Percentiles rank a stretch among this genome's conserved stretches.
phyloP scores from a whole-genome alignment of 2,329 filamentous ascomycete genomes.

The Fusarium irregulare region DNA sequence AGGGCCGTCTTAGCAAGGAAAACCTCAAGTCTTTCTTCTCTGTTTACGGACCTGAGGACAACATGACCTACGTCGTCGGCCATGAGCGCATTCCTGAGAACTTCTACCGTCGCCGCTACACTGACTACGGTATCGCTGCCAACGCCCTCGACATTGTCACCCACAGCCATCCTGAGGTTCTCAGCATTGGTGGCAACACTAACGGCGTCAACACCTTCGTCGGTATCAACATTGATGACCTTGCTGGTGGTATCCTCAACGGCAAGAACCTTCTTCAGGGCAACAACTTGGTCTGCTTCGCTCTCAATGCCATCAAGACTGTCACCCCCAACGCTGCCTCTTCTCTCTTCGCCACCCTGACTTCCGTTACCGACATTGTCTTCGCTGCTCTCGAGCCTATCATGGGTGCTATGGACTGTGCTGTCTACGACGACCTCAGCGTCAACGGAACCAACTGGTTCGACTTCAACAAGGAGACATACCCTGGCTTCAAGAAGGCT shows the following conservation, averaged over 20 bases:
- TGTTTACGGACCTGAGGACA: slow-evolving; percentile 52
- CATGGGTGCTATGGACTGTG: slow-evolving; percentile 32
- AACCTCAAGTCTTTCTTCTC: slow-evolving; percentile 60
- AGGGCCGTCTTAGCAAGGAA: slow-evolving; percentile 46
- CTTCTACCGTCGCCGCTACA: slow-evolving; percentile 57
- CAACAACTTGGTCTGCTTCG: slow-evolving; percentile 59
- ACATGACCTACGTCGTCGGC: slow-evolving; percentile 58
- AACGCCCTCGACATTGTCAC: slow-evolving; percentile 55
- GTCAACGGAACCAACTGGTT: slow-evolving; percentile 40
- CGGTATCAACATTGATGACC: slow-evolving; percentile 56
- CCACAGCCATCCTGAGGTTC: slow-evolving; percentile 55
- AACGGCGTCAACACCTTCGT: slow-evolving; percentile 63
- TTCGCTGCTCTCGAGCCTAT: slow-evolving; percentile 36
- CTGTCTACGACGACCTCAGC: slow-evolving; percentile 32
- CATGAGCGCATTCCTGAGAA: slow-evolving; percentile 64
- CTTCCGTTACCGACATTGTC: slow-evolving; percentile 21
- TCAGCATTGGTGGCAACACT: slow-evolving; percentile 63
- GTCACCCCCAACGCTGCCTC: slow-evolving; percentile 56
- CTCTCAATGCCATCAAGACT: slow-evolving; percentile 53
- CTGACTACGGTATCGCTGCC: slow-evolving; percentile 60
- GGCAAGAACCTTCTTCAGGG: slow-evolving; percentile 55
- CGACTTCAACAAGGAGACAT: slow-evolving; percentile 34
- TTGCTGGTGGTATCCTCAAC: slow-evolving; percentile 60
- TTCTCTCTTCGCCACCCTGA: slow-evolving; percentile 51
- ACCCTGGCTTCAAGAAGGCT: slow-evolving; percentile 41